Evolutionary conservation across 805 yeast genomes (phyloP).

Genomic region (Candida insectalens): DNA sequence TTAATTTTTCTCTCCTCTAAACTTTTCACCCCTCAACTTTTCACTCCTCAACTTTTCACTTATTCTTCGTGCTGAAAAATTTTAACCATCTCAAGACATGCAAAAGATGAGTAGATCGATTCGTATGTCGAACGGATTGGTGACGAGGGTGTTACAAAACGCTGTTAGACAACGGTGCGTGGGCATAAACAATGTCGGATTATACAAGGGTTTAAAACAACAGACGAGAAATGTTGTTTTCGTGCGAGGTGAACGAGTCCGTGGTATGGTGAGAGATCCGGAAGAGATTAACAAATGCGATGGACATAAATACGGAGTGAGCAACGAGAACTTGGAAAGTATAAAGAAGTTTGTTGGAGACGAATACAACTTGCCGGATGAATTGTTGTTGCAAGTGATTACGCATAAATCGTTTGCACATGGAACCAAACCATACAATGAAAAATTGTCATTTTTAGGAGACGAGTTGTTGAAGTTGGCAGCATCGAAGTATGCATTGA

Average conservation of each 20-base stretch:
- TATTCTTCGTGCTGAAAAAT: slow-evolving; percentile 11
- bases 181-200: too few relatives aligned
- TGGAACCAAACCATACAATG: slow-evolving; percentile 84
- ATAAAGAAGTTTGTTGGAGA: slow-evolving; percentile 36
- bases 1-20: neutral
- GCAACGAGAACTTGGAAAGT: slow-evolving; percentile 36
- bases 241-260: slow-evolving; percentile 47
- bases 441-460: slow-evolving; percentile 70
- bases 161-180: too few relatives aligned
- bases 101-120: too few relatives aligned
- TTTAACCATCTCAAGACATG: too few relatives aligned
- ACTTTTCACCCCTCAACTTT: neutral
- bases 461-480: slow-evolving; percentile 45
- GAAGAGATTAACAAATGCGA: slow-evolving; percentile 34
- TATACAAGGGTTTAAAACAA: too few relatives aligned
- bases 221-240: slow-evolving; percentile 28
- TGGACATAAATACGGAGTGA: slow-evolving; percentile 46
- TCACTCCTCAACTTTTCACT: slow-evolving; percentile 5
- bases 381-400: slow-evolving; percentile 64
- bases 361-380: slow-evolving; percentile 38
- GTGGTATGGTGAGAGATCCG: slow-evolving; percentile 67
- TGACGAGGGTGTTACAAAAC: too few relatives aligned
- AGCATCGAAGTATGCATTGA: slow-evolving; percentile 33
- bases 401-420: slow-evolving; percentile 95
- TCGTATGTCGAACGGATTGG: too few relatives aligned